Conservation (phyloP, 2,329 filamentous ascomycete genomes). For the Aspergillus sp. region DNA sequence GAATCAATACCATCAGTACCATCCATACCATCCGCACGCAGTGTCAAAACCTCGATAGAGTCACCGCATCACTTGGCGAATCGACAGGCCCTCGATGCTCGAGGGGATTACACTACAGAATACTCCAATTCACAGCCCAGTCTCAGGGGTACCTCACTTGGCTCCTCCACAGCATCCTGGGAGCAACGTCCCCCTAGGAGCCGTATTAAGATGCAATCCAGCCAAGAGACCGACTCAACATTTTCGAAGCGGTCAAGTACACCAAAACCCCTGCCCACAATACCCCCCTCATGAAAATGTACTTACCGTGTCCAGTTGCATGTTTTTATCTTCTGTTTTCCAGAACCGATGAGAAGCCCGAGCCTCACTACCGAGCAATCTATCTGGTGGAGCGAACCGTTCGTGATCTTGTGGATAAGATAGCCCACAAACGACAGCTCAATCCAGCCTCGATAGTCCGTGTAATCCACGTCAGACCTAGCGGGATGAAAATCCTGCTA, state of each 20-base stretch:
- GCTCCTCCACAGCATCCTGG: conserved; percentile 15
- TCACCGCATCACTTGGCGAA: conserved; percentile 21
- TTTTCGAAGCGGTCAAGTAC: conserved; percentile 68
- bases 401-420: conserved; percentile 67
- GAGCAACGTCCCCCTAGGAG: conserved; percentile 21
- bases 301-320: conserved; percentile 56
- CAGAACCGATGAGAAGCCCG: conserved; percentile 45
- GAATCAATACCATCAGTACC: conserved; percentile 18
- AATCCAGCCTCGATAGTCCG: conserved; percentile 67
- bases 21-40: conserved; percentile 24
- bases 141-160: too few species aligned
- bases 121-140: too few species aligned
- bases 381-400: conserved; percentile 77
- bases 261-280: conserved; percentile 46
- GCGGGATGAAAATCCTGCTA: conserved; percentile 75
- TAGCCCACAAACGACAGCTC: conserved; percentile 76
- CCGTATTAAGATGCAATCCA: conserved; percentile 58
- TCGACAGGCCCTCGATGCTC: too few species aligned
- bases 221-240: conserved; percentile 64
- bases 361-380: conserved; percentile 73
- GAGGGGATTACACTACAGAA: too few species aligned
- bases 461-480: conserved; percentile 66
- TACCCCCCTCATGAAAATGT: background rate
- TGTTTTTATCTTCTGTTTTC: conserved; percentile 76
- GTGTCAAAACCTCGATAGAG: conserved; percentile 33